Base-by-base conservation (phyloP, 306 rosid genomes). In the Ochetophila trinervis region DNA sequence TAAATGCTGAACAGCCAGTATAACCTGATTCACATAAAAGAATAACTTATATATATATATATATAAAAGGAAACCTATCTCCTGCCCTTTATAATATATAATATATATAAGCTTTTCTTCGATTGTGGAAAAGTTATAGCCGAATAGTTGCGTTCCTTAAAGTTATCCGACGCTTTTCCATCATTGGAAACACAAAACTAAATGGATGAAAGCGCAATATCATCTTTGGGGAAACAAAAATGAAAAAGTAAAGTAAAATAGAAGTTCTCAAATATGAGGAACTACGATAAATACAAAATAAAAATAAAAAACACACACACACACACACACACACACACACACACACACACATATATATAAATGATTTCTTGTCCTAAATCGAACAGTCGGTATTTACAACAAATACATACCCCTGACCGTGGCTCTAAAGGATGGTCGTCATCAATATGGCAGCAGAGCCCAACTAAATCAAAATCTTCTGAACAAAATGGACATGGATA, bases 401-500 rank as follows among this genome's bases (percentile, higher is more conserved):
- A 14, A 52, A 20, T 16, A 53, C 79, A 67, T 82, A 89, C 96
- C 85, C 84, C 93, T 47, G 79, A 74, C 1, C 70, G 70, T 13
- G 88, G 48, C 69, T 86, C 85, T 23, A 70, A n/a, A 17, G 83
- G 67, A 75, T 89, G 96, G n/a, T 86, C 81, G 35, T 76, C 76
- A 48, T 86, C 90, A 62, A 89, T 65, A 79, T 89, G 96, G 79
- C 69, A 76, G 62, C 87, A 84, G 36, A 86, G 76, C 53, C 81
- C 85, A 58, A 82, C 74, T 57, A 86, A 73, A 77, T 89, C 90
- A 80, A 82, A 84, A 76, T 86, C 87, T 24, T 84, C 90, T 0
- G 76, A 52, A 65, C 96, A 84, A 79, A 74, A 89, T 2, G 88
- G 90, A 71, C 93, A 89, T 10, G 88, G 81, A 73, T 82, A 86